Evolutionary conservation across 148 eudicot species (phyloP).

Genomic region (Rhododendron griersonianum): DNA sequence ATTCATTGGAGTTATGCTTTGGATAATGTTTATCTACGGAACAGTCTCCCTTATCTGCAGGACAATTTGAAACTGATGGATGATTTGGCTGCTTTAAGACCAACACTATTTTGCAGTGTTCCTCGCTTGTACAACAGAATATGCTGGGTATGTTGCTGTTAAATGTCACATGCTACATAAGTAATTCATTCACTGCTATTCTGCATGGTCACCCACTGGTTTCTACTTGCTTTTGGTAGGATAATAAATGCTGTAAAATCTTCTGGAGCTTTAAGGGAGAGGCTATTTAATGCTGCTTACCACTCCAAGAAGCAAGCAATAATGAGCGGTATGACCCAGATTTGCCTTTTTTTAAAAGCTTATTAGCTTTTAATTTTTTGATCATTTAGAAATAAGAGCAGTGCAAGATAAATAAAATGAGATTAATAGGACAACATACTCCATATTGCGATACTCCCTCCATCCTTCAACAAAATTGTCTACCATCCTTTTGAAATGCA

Average conservation of each 20-base stretch:
- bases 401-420: neutral
- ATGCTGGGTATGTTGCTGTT: slow-evolving; percentile 65
- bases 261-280: slow-evolving; percentile 75
- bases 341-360: neutral
- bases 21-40: neutral
- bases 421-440: neutral
- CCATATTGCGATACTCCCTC: neutral
- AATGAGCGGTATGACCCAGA: slow-evolving; percentile 54
- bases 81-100: slow-evolving; percentile 72
- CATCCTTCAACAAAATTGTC: neutral
- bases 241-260: slow-evolving; percentile 82
- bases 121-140: slow-evolving; percentile 97
- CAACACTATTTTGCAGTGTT: slow-evolving; percentile 90
- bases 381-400: neutral
- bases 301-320: slow-evolving; percentile 93
- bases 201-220: neutral
- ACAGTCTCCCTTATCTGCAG: slow-evolving; percentile 33
- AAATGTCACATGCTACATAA: neutral
- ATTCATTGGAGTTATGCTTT: neutral
- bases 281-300: slow-evolving; percentile 81
- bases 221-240: slow-evolving; percentile 32
- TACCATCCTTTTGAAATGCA: neutral
- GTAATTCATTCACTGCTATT: neutral
- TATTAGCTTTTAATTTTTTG: neutral
- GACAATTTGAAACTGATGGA: slow-evolving; percentile 96